A percentile compares a stretch with the other conserved stretches of the same genome.
These are phyloP conservation scores for Pisolithus marmoratus DNA, from an alignment of 768 basidiomycete genomes.

Conservation along the genomic window DNA sequence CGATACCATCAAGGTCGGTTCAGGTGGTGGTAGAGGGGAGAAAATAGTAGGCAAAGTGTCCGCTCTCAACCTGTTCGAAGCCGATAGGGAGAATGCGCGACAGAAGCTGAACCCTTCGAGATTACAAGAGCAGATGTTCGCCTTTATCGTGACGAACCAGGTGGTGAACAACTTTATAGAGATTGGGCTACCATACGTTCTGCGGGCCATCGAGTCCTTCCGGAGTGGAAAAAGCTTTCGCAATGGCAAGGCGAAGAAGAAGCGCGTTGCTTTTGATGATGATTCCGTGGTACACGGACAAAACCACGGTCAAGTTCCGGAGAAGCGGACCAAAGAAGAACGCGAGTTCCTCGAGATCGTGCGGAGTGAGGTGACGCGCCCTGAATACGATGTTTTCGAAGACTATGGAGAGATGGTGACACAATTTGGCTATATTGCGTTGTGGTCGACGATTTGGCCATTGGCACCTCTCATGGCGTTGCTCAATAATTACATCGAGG, in stretches of 20 bases:
- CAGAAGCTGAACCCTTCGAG: conserved; percentile 62
- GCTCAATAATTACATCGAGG: conserved; percentile 88
- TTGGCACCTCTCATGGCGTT: conserved; percentile 85
- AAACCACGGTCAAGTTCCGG: conserved; percentile 18
- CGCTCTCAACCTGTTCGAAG: conserved; percentile 40
- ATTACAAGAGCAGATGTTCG: conserved; percentile 89
- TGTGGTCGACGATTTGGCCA: conserved; percentile 96
- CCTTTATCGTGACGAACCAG: conserved; percentile 87
- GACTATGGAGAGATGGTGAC: conserved; percentile 98
- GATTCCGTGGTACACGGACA: conserved; percentile 28
- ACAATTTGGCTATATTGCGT: conserved; percentile 87
- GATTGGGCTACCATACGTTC: conserved; percentile 73
- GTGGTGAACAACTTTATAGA: conserved; percentile 72
- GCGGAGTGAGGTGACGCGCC: conserved; percentile 68
- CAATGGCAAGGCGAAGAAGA: conserved; percentile 39
- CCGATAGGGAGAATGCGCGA: conserved; percentile 43
- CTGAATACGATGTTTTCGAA: conserved; percentile 73
- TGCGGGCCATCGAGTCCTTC: conserved; percentile 51
- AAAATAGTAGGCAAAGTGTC: conserved; percentile 12
- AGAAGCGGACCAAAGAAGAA: conserved; percentile 49
- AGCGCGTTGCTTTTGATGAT: conserved; percentile 69
- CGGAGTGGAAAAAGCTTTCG: conserved; percentile 36
- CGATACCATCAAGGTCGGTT: conserved; percentile 25
- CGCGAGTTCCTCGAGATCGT: conserved; percentile 75
- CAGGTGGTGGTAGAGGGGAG: conserved; percentile 12